phyloP scores from a whole-genome alignment of 2,329 filamentous ascomycete genomes.

The Lasiodiplodia theobromae region DNA sequence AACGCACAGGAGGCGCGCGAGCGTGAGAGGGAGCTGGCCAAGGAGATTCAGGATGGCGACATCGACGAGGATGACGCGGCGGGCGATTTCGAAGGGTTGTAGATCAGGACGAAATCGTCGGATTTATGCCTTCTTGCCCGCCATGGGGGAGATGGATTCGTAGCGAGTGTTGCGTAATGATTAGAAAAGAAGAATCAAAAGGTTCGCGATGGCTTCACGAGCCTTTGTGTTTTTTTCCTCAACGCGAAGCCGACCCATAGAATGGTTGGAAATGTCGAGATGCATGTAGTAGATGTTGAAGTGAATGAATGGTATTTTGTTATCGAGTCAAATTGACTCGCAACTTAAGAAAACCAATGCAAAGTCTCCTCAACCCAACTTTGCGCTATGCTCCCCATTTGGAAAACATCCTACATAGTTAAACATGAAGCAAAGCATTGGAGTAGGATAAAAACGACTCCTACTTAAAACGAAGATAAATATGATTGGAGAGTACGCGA shows the following conservation, averaged over 20 bases:
- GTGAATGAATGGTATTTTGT: no score
- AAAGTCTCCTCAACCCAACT: no score
- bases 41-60: constrained; percentile 98
- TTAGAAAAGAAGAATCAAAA: background rate
- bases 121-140: no score
- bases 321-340: no score
- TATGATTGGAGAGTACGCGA: background rate
- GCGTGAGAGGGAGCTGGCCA: constrained; percentile 93
- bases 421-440: background rate
- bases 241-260: background rate
- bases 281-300: background rate
- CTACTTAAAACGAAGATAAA: background rate
- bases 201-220: background rate
- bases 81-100: constrained; percentile 96
- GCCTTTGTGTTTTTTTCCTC: background rate
- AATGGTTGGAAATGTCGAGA: background rate
- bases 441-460: background rate
- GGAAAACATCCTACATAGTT: background rate
- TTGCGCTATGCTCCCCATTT: background rate
- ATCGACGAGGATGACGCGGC: constrained; percentile 95
- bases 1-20: constrained; percentile 98
- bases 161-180: constrained; percentile 1
- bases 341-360: no score
- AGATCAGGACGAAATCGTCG: constrained; percentile 46
- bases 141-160: background rate